These are phyloP conservation scores for Citrus mangshanensis DNA, from an alignment of 345 rosid genomes.

Conservation along the genomic window DNA sequence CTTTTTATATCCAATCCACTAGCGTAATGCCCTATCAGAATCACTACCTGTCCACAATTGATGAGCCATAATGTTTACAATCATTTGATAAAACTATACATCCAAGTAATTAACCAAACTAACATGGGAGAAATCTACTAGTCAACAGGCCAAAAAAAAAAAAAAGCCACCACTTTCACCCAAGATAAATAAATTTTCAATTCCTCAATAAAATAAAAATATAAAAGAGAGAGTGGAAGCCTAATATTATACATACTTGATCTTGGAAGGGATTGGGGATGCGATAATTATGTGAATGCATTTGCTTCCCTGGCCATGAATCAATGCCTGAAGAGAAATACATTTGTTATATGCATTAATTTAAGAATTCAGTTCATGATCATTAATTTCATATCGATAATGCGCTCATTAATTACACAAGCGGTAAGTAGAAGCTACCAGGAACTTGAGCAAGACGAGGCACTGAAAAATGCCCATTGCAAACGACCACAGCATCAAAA, in stretches of 20 bases:
- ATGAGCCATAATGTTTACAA: background rate
- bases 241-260: slow-evolving; percentile 40
- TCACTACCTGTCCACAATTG: slow-evolving; percentile 44
- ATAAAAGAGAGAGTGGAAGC: slow-evolving; percentile 8
- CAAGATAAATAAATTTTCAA: no score
- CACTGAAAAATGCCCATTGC: slow-evolving; percentile 62
- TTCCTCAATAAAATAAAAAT: background rate
- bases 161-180: no score
- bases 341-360: background rate
- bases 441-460: slow-evolving; percentile 65
- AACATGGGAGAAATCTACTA: no score
- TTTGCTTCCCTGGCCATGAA: slow-evolving; percentile 88
- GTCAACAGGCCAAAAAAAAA: no score
- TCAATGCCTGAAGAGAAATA: slow-evolving; percentile 43
- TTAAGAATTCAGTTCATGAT: background rate
- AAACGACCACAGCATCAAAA: slow-evolving; percentile 70
- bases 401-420: no score
- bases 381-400: no score
- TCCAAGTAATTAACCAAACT: no score
- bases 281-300: slow-evolving; percentile 86
- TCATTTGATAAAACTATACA: no score
- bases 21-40: slow-evolving; percentile 66
- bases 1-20: slow-evolving; percentile 78
- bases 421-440: background rate
- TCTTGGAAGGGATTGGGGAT: slow-evolving; percentile 53